Conservation (phyloP, 164 flowering plant species). For the Tetrastigma voinierianum region DNA sequence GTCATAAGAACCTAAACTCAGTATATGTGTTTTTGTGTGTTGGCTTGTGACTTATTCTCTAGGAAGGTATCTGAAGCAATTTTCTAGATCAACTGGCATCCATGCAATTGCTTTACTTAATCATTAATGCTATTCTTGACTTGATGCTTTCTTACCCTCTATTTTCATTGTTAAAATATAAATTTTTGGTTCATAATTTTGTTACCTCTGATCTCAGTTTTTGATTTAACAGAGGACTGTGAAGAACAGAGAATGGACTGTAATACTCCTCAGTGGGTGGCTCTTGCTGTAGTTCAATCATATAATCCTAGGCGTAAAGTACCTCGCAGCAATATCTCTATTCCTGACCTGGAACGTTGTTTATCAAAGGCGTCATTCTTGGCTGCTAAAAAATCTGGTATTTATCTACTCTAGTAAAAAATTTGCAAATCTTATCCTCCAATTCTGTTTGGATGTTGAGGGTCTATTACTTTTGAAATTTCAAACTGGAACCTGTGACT, state of each 20-base stretch:
- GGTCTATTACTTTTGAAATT: too few species aligned
- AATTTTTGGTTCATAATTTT: not conserved
- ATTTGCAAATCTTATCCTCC: too few species aligned
- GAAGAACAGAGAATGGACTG: constrained; percentile 18
- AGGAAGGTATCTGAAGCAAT: too few species aligned
- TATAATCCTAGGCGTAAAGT: constrained; percentile 83
- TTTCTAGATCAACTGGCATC: too few species aligned
- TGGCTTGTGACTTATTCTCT: too few species aligned
- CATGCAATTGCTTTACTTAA: too few species aligned
- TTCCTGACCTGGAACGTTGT: constrained; percentile 72
- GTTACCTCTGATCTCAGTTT: not conserved
- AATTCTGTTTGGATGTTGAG: too few species aligned
- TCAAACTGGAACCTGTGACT: too few species aligned
- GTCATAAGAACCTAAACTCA: too few species aligned
- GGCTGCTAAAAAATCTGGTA: constrained; percentile 88
- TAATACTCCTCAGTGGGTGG: constrained; percentile 61
- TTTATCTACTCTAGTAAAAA: not conserved
- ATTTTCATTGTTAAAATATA: not conserved
- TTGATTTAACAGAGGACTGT: constrained; percentile 40
- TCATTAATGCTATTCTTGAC: too few species aligned
- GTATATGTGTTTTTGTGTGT: too few species aligned
- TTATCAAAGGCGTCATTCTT: constrained; percentile 67
- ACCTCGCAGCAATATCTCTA: constrained; percentile 74
- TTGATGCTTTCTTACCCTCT: not conserved
- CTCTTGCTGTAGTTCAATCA: constrained; percentile 88